A percentile compares a stretch with the other conserved stretches of the same genome.
Evolutionary conservation across 169 alveolate species (phyloP).

Genomic region (Theileria parva): DNA sequence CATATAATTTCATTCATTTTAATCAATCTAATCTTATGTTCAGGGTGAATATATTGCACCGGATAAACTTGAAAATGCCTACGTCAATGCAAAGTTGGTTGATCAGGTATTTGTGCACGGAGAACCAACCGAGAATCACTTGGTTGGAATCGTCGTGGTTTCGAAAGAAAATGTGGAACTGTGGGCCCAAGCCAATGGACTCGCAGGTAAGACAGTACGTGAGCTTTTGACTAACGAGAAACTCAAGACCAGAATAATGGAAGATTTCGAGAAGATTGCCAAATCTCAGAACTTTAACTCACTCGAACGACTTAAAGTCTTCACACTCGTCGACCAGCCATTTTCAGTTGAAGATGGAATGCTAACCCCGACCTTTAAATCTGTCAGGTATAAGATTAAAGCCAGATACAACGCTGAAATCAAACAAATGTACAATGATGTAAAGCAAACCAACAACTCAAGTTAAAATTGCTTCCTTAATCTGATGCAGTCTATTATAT

Average conservation of each 20-base stretch:
- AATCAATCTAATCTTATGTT: not conserved
- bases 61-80: constrained; percentile 87
- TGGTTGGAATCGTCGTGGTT: constrained; percentile 66
- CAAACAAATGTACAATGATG: constrained; percentile 68
- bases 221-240: constrained; percentile 19
- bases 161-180: constrained; percentile 46
- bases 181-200: constrained; percentile 60
- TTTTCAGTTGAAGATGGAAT: constrained; percentile 86
- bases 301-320: constrained; percentile 78
- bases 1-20: not conserved
- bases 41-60: constrained; percentile 95
- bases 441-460: constrained; percentile 4
- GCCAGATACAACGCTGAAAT: constrained; percentile 58
- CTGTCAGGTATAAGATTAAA: constrained; percentile 80
- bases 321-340: constrained; percentile 79
- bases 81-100: constrained; percentile 64
- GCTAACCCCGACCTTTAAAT: constrained; percentile 91
- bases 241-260: constrained; percentile 29
- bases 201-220: constrained; percentile 20
- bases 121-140: constrained; percentile 59
- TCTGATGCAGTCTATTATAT: not conserved
- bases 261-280: constrained; percentile 56
- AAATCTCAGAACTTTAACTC: constrained; percentile 67
- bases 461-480: not conserved
- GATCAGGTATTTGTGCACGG: constrained; percentile 79